Base-by-base conservation (phyloP, 169 alveolate species). In the Fabrea salina region DNA sequence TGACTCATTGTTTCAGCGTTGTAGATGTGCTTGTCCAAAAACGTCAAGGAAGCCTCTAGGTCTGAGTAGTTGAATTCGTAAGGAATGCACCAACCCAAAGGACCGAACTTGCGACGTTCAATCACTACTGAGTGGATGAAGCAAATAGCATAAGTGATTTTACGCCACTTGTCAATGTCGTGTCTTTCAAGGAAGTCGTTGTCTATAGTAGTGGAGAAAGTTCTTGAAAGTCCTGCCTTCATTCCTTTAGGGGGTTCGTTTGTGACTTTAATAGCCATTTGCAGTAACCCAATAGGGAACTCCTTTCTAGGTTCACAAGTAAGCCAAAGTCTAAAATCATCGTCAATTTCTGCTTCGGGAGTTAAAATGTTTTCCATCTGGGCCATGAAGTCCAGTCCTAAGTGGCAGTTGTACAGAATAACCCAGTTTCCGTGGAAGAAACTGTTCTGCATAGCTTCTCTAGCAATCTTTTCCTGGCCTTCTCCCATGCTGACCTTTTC, bases 71-170 rank as follows among this genome's bases (percentile, higher is more conserved):
- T 97, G 91, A 95, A 97, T 85, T 97, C 99, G 82, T 97, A 97
- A 37, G 99, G 99, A 47, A 97, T 95, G 90, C 99, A 97, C 97
- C 98, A 97, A 47, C 99, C 99, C 35, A 97, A 89, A 82, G 97
- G 97, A 44, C 99, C 99, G 93, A 95, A 97, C 85, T 97, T 97
- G 74, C 98, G 88, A 81, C 99, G 85, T 91, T 97, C 99, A 74
- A 96, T 94, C 44, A 97, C 97, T 76, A 95, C 87, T 51, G 98
- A 96, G 81, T 96, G 99, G 58, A 97, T 86, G 94, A 95, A 95
- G 82, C 98, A 96, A 86, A 93, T 89, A 40, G 97, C 95, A 79
- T 87, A 97, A 54, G 95, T 95, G 51, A 95, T 88, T 50, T 93
- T 85, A 80, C 98, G 92, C 98, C 98, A 97, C 87, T 95, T 94